Evolutionary conservation across 2,329 filamentous ascomycete species (phyloP).

Genomic region (Xylariaceae sp.): DNA sequence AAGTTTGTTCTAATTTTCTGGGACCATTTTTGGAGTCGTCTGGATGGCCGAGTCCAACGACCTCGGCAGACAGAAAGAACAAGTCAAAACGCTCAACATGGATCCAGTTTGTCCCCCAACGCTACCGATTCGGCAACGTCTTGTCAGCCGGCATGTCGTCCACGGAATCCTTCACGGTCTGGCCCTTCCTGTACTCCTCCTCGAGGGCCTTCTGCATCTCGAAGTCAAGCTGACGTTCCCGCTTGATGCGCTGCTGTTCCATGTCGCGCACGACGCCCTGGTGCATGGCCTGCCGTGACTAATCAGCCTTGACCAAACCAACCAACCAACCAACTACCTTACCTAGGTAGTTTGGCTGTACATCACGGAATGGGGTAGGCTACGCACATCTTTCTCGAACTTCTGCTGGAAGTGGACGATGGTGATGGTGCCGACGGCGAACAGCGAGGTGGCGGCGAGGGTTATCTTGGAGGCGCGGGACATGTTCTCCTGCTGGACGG

Average conservation of each 20-base stretch:
- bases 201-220: conserved; percentile 87
- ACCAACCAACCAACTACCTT: too few relatives aligned
- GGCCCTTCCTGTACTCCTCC: conserved; percentile 85
- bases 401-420: conserved; percentile 91
- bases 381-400: conserved; percentile 75
- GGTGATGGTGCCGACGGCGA: conserved; percentile 74
- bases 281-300: conserved; percentile 99
- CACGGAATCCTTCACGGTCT: conserved; percentile 62
- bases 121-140: conserved; percentile 27
- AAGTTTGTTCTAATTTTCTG: too few relatives aligned
- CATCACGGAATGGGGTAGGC: too few relatives aligned
- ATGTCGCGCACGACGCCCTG: conserved; percentile 91
- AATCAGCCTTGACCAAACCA: too few relatives aligned
- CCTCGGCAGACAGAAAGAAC: not conserved
- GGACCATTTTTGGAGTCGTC: too few relatives aligned
- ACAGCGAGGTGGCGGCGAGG: conserved; percentile 73
- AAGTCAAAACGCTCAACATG: not conserved
- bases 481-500: conserved; percentile 56
- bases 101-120: not conserved
- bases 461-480: conserved; percentile 89
- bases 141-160: conserved; percentile 22
- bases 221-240: conserved; percentile 90
- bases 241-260: conserved; percentile 88
- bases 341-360: too few relatives aligned
- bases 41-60: not conserved